Base-by-base conservation (phyloP, 805 yeast genomes). In the Starmerella floricola region DNA sequence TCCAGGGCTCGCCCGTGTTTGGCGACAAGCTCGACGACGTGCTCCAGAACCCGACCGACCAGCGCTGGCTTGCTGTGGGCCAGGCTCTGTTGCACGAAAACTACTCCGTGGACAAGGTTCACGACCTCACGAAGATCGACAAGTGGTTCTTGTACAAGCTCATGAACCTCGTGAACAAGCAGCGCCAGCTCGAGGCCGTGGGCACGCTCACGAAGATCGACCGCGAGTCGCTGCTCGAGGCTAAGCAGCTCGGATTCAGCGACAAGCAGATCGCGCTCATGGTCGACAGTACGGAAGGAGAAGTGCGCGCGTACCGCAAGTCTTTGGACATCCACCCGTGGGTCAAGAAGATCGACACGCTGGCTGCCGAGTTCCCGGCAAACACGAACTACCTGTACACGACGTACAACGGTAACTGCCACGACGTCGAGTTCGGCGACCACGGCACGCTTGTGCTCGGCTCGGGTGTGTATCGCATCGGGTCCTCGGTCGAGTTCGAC, bases 331-430 rank as follows among this genome's bases (percentile, higher is more conserved):
- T 88, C 55, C 67, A 75, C 45, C 97, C 97, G 56, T 86, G 85
- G 59, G 98, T 88, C 55, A 91, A 88, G 74, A 84, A 86, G 67
- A 88, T 88, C 58, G 97, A 88, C 60, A 88, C 98, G 30, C 72
- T 88, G 51, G 98, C 98, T 49, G 97, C 98, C 44, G 98, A 88
- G 65, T 88, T 88, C 78, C 98, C 98, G 37, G 98, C 98, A 39
- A 73, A 79, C 56, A 88, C 98, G 42, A 88, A 88, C 71, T 88
- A 88, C 65, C 71, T 88, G 55, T 88, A 88, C 76, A 83, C 95
- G 39, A 88, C 98, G 36, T 88, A 88, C 68, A 88, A 87, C 59
- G 98, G 96, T 44, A 72, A 83, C 45, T 69, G 76, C 44, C 79
- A 78, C 52, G 98, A 88, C 63, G 79, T 88, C 37, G 73, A 68